Base-by-base conservation (phyloP, 202 grass and related monocot species). In the Sporobolus alterniflorus region DNA sequence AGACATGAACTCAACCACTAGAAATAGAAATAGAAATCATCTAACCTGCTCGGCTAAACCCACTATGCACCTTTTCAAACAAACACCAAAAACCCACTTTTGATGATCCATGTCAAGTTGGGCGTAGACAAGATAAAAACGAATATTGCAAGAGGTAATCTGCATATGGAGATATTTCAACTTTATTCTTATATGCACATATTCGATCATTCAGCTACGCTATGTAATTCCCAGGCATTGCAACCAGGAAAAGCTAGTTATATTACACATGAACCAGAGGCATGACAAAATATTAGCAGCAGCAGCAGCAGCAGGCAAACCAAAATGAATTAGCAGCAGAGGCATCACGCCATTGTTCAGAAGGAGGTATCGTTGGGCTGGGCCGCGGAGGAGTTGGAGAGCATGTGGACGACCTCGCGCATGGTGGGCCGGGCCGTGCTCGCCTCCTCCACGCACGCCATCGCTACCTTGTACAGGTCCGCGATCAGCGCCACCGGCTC, bases 371-470 rank as follows among this genome's bases (percentile, higher is more conserved):
- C 87, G 21, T 85, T 76, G 7, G 50, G 77, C 66, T 62, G 83
- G 65, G 77, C 73, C 41, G 85, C 41, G 1, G 56, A 3, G 25
- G 84, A 91, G 51, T 88, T 89, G 65, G 90, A 91, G 28, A 98
- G 88, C 87, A 93, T 89, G 78, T 95, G 90, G 3, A 98, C 95
- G 9, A 95, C 95, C 68, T 93, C 95, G 33, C 95, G 90, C 95
- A 98, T 98, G 55, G 88, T 95, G 5, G 90, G 92, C 25, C 95
- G 65, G 6, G 51, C 90, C 0, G 60, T 89, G 88, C 95, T 95
- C 7, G 86, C 61, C 72, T 95, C 95, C 81, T 98, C 88, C 65
- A 93, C 95, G 74, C 95, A 98, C 32, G 76, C 62, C 75, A 86
- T 90, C 30, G 95, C 95, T 72, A 98, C 92, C 82, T 88, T 88